Percentiles rank a stretch among this genome's conserved stretches.
Conservation (phyloP, 306 rosid species). For the Carpinus fangiana region DNA sequence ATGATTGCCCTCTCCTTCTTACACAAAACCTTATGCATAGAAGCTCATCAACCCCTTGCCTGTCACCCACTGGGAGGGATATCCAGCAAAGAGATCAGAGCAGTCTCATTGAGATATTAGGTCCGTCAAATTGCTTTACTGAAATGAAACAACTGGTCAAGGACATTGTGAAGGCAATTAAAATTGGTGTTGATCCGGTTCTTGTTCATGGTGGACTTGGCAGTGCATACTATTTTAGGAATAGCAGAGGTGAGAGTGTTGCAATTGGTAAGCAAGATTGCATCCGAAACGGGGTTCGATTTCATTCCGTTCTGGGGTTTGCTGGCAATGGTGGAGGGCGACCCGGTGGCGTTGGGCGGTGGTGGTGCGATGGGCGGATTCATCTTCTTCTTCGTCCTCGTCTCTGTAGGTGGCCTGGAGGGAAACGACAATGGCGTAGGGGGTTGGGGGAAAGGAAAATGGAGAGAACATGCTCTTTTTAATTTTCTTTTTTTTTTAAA, state of each 20-base stretch:
- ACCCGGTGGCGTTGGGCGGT: too few species aligned
- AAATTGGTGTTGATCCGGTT: constrained; percentile 81
- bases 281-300: constrained; percentile 34
- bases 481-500: too few species aligned
- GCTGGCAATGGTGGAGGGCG: too few species aligned
- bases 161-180: constrained; percentile 71
- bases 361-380: too few species aligned
- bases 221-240: constrained; percentile 90
- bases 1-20: constrained; percentile 82
- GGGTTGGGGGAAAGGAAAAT: too few species aligned
- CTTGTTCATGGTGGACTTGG: constrained; percentile 91
- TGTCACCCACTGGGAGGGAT: constrained; percentile 88
- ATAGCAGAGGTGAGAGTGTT: constrained; percentile 66
- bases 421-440: too few species aligned
- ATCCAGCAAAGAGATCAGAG: constrained; percentile 79
- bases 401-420: too few species aligned
- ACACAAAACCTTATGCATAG: constrained; percentile 76
- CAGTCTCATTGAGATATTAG: constrained; percentile 84
- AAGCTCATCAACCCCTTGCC: constrained; percentile 95
- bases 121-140: constrained; percentile 55
- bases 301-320: too few species aligned
- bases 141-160: constrained; percentile 48
- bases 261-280: constrained; percentile 95
- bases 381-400: too few species aligned
- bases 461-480: too few species aligned